Evolutionary conservation across 352 stramenopile species (phyloP).

Genomic region (Globisporangium splendens): DNA sequence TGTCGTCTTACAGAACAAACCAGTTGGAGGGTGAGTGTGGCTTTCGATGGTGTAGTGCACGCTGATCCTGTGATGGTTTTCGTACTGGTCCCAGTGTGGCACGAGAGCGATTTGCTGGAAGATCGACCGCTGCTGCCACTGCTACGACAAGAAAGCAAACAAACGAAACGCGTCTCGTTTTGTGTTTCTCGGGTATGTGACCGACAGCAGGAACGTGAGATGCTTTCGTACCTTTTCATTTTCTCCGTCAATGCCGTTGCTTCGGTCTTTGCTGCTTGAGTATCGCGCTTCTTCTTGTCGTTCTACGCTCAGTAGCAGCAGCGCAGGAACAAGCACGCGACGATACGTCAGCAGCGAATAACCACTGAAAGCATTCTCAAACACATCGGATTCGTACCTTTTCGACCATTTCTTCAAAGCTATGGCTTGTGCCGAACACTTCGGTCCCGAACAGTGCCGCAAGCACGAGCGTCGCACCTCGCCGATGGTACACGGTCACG

Average conservation of each 20-base stretch:
- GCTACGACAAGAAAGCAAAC: neutral
- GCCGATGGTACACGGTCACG: conserved; percentile 84
- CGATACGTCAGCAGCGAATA: conserved; percentile 8
- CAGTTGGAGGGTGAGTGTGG: conserved; percentile 12
- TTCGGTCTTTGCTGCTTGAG: conserved; percentile 21
- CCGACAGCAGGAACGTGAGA: neutral
- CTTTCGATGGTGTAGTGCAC: conserved; percentile 5
- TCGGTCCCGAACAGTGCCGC: conserved; percentile 55
- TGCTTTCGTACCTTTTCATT: conserved; percentile 1
- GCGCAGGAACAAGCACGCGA: too few species aligned
- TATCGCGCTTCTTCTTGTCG: conserved; percentile 35
- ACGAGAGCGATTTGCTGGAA: neutral
- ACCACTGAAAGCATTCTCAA: neutral
- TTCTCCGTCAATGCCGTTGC: conserved; percentile 12
- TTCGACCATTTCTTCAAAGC: conserved; percentile 85
- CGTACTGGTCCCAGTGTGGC: neutral
- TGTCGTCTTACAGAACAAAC: conserved; percentile 7
- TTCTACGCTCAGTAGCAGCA: conserved; percentile 23
- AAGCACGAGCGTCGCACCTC: conserved; percentile 68
- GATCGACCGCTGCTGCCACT: neutral
- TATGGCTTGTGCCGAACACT: conserved; percentile 53
- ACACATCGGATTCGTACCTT: conserved; percentile 27
- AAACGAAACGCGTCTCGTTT: neutral
- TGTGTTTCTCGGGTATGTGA: neutral
- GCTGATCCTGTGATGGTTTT: neutral